These are phyloP conservation scores for Vitis hybrid DNA, from an alignment of 177 flowering plant genomes.

Conservation along the genomic window DNA sequence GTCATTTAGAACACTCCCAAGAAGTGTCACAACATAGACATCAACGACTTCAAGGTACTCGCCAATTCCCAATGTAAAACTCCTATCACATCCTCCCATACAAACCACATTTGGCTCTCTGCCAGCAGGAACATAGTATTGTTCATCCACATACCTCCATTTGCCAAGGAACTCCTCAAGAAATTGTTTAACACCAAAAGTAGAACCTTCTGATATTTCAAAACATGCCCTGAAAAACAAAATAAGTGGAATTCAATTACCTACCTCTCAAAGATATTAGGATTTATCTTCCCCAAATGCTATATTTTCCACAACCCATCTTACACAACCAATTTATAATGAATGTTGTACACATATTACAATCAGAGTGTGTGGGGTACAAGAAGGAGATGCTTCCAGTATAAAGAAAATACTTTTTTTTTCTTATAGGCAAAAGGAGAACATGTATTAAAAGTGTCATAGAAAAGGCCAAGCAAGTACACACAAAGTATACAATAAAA, in stretches of 20 bases:
- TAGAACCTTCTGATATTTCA: slow-evolving; percentile 57
- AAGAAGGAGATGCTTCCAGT: not conserved
- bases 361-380: not conserved
- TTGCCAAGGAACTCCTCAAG: slow-evolving; percentile 70
- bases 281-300: not conserved
- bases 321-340: not conserved
- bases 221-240: slow-evolving; percentile 56
- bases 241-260: not conserved
- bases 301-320: not conserved
- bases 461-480: too few species aligned
- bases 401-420: too few species aligned
- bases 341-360: not conserved
- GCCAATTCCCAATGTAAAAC: slow-evolving; percentile 39
- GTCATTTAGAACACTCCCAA: slow-evolving; percentile 40
- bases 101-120: slow-evolving; percentile 19
- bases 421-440: too few species aligned
- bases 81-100: slow-evolving; percentile 23
- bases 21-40: slow-evolving; percentile 57
- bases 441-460: too few species aligned
- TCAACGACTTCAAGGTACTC: slow-evolving; percentile 74
- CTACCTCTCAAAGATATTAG: not conserved
- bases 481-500: too few species aligned
- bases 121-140: slow-evolving; percentile 29
- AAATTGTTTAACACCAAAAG: slow-evolving; percentile 38
- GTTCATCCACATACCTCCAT: slow-evolving; percentile 56